phyloP scores from a whole-genome alignment of 306 rosid species.

The cucumber (Cucumis sativus) region Cucumber_9930_V3 NC_026661.2:1617001-1617500 shows the following conservation, averaged over 20 bases:
- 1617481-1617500: neutral
- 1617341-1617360: neutral
- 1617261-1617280: neutral
- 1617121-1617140: neutral
- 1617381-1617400: neutral
- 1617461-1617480: neutral
- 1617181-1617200: neutral
- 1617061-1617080: neutral
- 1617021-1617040: constrained; percentile 69
- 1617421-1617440: neutral
- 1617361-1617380: neutral
- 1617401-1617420: neutral
- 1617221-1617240: neutral
- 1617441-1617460: neutral
- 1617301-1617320: neutral
- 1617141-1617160: neutral
- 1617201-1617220: neutral
- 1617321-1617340: neutral
- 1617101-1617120: neutral
- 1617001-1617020: constrained; percentile 58
- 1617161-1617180: neutral
- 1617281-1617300: neutral
- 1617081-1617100: neutral
- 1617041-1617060: constrained; percentile 55
- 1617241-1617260: neutral